Evolutionary conservation across 345 rosid species (phyloP).

Genomic region (Turritis glabra): DNA sequence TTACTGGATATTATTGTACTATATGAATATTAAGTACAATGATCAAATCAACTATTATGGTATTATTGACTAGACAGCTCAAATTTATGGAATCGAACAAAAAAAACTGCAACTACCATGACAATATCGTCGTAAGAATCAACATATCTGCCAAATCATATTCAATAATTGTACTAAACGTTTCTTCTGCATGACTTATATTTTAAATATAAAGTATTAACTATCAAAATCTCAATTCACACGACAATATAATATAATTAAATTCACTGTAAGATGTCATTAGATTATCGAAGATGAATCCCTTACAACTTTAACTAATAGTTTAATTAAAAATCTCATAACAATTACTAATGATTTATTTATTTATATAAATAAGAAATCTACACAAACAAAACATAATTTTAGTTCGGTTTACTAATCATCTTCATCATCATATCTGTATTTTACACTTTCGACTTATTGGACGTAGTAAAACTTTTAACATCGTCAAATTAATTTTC

Average conservation of each 20-base stretch:
- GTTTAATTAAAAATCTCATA: not conserved
- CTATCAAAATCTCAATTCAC: not conserved
- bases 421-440: not conserved
- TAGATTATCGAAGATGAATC: not conserved
- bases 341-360: not conserved
- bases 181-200: not conserved
- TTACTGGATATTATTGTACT: conserved; percentile 9
- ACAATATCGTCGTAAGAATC: conserved; percentile 10
- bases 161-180: not conserved
- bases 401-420: not conserved
- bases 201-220: not conserved
- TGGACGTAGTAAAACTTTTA: not conserved
- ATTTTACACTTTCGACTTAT: not conserved
- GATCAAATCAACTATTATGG: conserved; percentile 16
- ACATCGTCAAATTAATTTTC: too few relatives aligned
- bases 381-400: not conserved
- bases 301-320: not conserved
- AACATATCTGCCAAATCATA: conserved; percentile 4
- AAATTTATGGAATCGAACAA: conserved; percentile 11
- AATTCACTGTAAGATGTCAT: not conserved
- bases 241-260: not conserved
- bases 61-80: conserved; percentile 26
- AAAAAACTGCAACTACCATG: not conserved
- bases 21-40: conserved; percentile 8
- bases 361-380: not conserved